phyloP scores from a whole-genome alignment of 78 protist genomes.

The Pigoraptor vietnamica region DNA sequence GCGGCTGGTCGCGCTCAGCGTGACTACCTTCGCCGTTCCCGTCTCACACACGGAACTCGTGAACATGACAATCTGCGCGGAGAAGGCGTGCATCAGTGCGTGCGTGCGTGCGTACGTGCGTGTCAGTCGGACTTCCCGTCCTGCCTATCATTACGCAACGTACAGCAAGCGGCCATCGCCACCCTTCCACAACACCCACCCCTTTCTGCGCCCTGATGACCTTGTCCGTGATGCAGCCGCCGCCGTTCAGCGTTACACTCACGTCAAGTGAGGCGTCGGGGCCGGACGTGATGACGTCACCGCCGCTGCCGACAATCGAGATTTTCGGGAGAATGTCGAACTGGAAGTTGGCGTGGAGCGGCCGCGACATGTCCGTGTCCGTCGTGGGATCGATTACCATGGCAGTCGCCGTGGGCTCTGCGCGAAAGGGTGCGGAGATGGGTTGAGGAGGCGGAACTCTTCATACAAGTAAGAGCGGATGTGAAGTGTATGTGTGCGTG shows the following conservation, averaged over 20 bases:
- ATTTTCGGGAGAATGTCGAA: not conserved
- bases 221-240: not conserved
- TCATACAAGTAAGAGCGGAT: not conserved
- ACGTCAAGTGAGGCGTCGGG: not conserved
- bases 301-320: not conserved
- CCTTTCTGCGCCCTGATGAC: not conserved
- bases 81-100: not conserved
- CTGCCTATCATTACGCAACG: no score
- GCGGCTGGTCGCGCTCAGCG: not conserved
- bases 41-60: not conserved
- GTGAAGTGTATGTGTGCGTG: not conserved
- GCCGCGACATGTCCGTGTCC: not conserved
- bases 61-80: not conserved
- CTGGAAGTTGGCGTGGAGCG: not conserved
- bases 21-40: not conserved
- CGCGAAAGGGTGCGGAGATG: no score
- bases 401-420: not conserved
- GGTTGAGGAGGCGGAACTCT: no score
- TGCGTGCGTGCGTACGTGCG: not conserved
- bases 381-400: not conserved
- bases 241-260: not conserved
- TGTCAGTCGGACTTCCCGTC: no score
- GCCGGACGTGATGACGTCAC: not conserved
- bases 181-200: not conserved
- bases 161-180: no score